These are phyloP conservation scores for Paecilomyces dactylethromorphus DNA, from an alignment of 2,329 filamentous ascomycete species.

Conservation along the genomic window DNA sequence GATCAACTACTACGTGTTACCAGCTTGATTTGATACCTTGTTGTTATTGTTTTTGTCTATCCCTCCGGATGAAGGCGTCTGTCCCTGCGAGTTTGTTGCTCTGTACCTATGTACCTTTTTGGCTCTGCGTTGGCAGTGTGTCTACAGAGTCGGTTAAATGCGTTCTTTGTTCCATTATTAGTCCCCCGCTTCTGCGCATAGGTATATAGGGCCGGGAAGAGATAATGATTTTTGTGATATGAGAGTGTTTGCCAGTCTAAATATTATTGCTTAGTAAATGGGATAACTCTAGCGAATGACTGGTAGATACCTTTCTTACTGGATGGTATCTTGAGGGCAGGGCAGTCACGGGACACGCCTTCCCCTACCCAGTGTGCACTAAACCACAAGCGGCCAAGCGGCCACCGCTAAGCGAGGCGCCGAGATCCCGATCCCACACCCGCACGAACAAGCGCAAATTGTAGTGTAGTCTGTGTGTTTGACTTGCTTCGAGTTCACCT, in stretches of 20 bases:
- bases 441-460: constrained; percentile 10
- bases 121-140: neutral
- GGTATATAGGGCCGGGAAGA: neutral
- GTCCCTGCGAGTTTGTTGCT: neutral
- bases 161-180: neutral
- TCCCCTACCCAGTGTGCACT: constrained; percentile 16
- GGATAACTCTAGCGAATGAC: no score
- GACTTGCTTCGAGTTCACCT: neutral
- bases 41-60: neutral
- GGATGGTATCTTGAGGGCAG: constrained; percentile 11
- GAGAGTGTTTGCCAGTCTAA: neutral
- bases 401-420: constrained; percentile 26
- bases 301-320: no score
- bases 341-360: constrained; percentile 21
- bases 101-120: neutral
- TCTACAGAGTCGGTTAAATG: neutral
- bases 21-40: neutral
- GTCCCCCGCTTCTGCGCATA: neutral
- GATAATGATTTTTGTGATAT: neutral
- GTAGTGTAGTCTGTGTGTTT: constrained; percentile 3
- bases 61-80: neutral
- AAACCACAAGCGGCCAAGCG: constrained; percentile 18
- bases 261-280: no score
- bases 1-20: neutral
- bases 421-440: constrained; percentile 21